phyloP scores from a whole-genome alignment of 2,329 filamentous ascomycete species.

The Cercospora citrullina region DNA sequence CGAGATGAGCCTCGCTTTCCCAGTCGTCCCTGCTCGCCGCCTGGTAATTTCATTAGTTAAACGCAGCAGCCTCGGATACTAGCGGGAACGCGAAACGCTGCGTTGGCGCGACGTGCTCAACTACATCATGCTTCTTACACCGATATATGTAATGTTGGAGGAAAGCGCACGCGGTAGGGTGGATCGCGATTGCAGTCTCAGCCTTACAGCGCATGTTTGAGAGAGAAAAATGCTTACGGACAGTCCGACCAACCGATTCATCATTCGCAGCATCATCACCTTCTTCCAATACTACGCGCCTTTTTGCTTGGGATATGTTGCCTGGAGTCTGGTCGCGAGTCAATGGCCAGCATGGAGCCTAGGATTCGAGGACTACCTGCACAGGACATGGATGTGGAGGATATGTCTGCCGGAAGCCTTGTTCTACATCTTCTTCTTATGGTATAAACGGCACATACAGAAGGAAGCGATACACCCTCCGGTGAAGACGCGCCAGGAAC shows the following conservation, averaged over 20 bases:
- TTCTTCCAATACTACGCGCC: slow-evolving; percentile 27
- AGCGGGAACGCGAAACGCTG: slow-evolving; percentile 2
- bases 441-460: slow-evolving; percentile 55
- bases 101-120: not conserved
- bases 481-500: slow-evolving; percentile 48
- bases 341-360: slow-evolving; percentile 17
- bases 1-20: not conserved
- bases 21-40: not conserved
- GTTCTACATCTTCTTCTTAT: slow-evolving; percentile 59
- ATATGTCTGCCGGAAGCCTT: slow-evolving; percentile 54
- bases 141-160: not conserved
- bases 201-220: slow-evolving; percentile 3
- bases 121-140: slow-evolving; percentile 7
- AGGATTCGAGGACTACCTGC: slow-evolving; percentile 16
- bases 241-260: slow-evolving; percentile 22
- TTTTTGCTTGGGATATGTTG: slow-evolving; percentile 28
- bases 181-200: slow-evolving; percentile 2
- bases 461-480: slow-evolving; percentile 53
- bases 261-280: slow-evolving; percentile 28
- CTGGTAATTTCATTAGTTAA: not conserved
- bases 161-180: not conserved
- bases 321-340: slow-evolving; percentile 21
- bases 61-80: not conserved
- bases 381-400: slow-evolving; percentile 40
- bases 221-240: slow-evolving; percentile 30